Evolutionary conservation across 352 stramenopile species (phyloP), one percentile per base, ranked within the genome.

Genomic region (Elongisporangium anandrum): DNA sequence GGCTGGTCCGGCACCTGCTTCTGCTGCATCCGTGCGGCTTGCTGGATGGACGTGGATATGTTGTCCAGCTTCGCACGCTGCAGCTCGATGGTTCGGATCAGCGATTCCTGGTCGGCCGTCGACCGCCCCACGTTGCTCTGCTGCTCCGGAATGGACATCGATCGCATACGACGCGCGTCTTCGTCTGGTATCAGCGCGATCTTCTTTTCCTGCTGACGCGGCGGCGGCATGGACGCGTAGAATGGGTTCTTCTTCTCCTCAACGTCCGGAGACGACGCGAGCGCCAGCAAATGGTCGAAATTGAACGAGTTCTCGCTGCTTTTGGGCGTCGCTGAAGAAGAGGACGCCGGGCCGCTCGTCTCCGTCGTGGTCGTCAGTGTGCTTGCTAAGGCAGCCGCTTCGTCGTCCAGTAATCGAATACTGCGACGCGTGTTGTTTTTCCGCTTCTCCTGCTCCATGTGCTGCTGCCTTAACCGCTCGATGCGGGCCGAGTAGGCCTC

Each of bases 381-480:
- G 26, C 26, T 61, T 53, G 24, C 62, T 66, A 34, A 67, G 69
- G 15, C 70, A 65, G 15, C 72, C 22, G 21, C 64, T 5, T 77
- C 65, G 61, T 76, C 72, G 50, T 84, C 77, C 41, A 77, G 80
- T 19, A 86, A 59, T 56, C 66, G 63, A 52, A 86, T 77, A 21
- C 64, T 77, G 17, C 61, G 65, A 10, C 65, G 65, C 53, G 61
- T 48, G 22, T 80, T 80, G 19, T 61, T 61, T 49, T 87, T 87
- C 57, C 78, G 74, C 57, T 85, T 86, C 64, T 90, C 81, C 22
- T 73, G 70, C 26, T 68, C 70, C 67, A 90, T 76, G 71, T 90
- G 81, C 22, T 81, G 78, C 59, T 87, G 76, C 10, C 79, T 71
- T 60, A 90, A 71, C 7, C 65, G 68, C 54, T 87, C 78, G 19